Base-by-base conservation (phyloP, 352 stramenopile species). In the Phytopythium boreale region DNA sequence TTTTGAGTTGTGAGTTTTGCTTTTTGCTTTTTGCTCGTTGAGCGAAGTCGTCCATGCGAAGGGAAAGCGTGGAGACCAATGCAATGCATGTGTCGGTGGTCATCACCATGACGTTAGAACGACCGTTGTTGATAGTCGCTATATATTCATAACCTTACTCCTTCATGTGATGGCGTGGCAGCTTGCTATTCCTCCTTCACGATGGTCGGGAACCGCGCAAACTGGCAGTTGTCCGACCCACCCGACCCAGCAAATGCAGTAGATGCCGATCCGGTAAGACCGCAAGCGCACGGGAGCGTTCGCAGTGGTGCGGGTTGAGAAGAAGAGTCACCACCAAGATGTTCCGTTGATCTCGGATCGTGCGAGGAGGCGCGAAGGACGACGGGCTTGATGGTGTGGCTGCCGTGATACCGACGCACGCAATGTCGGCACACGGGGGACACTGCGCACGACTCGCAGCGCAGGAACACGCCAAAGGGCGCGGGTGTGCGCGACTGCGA, bases 391-490 rank as follows among this genome's bases (percentile, higher is more conserved):
- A 87, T 29, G 7, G 5, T 37, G 36, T 93, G 84, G 2, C 39
- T 49, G 1, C 6, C 20, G 58, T 93, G 84, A 57, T 82, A 93
- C n/a, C 68, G 69, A 15, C 80, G 69, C 46, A 61, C 62, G 60
- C 84, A 93, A 10, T 68, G 49, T 0, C 82, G 77, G 50, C 84
- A 93, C 2, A 93, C 31, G 0, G 79, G 82, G 26, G 68, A 61
- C 0, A 75, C 1, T 26, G 10, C 17, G 31, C 84, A 93, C 14
- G 70, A 83, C 17, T 75, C 64, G 17, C 84, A 93, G 19, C 64
- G 60, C 17, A 90, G 49, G 12, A 77, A 70, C 17, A 92, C 72
- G 1, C 80, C 78, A 10, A 82, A 76, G 3, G 61, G 51, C n/a
- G 63, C 71, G 0, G 15, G 41, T 4, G 51, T 70, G 0, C 57